Conservation (phyloP, 2,329 filamentous ascomycete genomes). For the Colletotrichum sp. region DNA sequence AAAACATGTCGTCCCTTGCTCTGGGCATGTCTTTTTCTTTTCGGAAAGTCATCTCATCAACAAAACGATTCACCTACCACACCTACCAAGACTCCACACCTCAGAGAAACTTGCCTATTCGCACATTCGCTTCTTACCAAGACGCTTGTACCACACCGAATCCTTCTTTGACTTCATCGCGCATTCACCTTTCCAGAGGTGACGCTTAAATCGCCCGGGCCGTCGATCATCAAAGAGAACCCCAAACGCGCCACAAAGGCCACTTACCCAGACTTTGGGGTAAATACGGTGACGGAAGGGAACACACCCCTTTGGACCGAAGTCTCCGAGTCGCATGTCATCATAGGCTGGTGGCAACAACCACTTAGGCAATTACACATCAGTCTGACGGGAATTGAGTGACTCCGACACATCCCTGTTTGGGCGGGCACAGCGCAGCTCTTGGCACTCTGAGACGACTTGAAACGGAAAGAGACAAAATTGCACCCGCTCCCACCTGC, state of each 20-base stretch:
- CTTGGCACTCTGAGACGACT: conserved; percentile 11
- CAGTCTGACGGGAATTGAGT: not conserved
- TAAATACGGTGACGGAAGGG: not conserved
- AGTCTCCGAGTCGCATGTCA: not conserved
- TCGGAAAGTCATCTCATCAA: not conserved
- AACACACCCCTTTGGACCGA: not conserved
- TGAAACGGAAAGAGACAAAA: conserved; percentile 17
- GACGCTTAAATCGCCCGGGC: not conserved
- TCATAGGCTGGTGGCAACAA: conserved; percentile 5
- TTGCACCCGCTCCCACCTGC: not conserved
- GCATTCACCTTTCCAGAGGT: not conserved
- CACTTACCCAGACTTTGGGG: not conserved
- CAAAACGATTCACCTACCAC: not conserved
- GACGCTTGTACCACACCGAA: not conserved
- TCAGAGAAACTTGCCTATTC: not conserved
- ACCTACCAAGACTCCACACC: not conserved
- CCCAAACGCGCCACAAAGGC: not conserved
- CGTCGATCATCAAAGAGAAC: not conserved
- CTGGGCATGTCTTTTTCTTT: not conserved
- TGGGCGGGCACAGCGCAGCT: not conserved
- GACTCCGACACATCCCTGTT: conserved; percentile 12
- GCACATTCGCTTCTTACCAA: not conserved
- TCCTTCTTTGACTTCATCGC: not conserved
- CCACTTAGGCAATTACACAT: conserved; percentile 14
- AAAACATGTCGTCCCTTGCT: not conserved